Evolutionary conservation across 2,329 filamentous ascomycete genomes (phyloP).

Genomic region (Aspergillus cejpii): DNA sequence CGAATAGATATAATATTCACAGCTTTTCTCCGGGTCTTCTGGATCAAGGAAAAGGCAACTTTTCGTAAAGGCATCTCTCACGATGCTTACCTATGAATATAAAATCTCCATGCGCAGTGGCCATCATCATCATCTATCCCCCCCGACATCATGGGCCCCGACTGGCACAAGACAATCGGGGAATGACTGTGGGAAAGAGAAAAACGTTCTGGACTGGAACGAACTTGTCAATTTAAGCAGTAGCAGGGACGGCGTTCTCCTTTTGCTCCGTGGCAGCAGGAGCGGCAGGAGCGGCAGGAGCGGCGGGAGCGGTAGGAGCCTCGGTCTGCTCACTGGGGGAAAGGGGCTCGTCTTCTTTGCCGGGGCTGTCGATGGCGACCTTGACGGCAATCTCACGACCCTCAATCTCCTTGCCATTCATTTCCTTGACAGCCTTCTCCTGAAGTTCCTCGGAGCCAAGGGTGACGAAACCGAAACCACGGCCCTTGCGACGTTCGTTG

Average conservation of each 20-base stretch:
- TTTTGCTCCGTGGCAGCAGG: neutral
- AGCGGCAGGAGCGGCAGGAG: slow-evolving; percentile 23
- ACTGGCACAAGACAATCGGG: neutral
- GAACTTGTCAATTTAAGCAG: slow-evolving; percentile 29
- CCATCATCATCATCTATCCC: slow-evolving; percentile 1
- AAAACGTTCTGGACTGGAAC: slow-evolving; percentile 18
- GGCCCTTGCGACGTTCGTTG: slow-evolving; percentile 96
- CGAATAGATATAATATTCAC: slow-evolving; percentile 25
- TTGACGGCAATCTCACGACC: slow-evolving; percentile 99
- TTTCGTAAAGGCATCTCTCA: slow-evolving; percentile 10
- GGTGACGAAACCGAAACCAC: slow-evolving; percentile 97
- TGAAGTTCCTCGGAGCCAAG: slow-evolving; percentile 91
- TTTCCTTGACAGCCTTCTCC: slow-evolving; percentile 93
- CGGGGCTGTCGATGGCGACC: slow-evolving; percentile 98
- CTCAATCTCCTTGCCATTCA: slow-evolving; percentile 99
- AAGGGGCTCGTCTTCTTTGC: slow-evolving; percentile 83
- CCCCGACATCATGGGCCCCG: slow-evolving; percentile 1
- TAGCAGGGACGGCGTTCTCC: slow-evolving; percentile 29
- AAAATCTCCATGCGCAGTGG: slow-evolving; percentile 18
- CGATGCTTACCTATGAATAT: slow-evolving; percentile 22
- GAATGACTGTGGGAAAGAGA: neutral
- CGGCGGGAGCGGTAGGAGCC: slow-evolving; percentile 33
- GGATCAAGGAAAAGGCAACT: slow-evolving; percentile 6
- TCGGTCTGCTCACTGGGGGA: slow-evolving; percentile 44
- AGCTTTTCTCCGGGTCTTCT: slow-evolving; percentile 8